A percentile compares a stretch with the other conserved stretches of the same genome.
Conservation (phyloP, 2,329 filamentous ascomycete genomes). For the Beauveria sp. region DNA sequence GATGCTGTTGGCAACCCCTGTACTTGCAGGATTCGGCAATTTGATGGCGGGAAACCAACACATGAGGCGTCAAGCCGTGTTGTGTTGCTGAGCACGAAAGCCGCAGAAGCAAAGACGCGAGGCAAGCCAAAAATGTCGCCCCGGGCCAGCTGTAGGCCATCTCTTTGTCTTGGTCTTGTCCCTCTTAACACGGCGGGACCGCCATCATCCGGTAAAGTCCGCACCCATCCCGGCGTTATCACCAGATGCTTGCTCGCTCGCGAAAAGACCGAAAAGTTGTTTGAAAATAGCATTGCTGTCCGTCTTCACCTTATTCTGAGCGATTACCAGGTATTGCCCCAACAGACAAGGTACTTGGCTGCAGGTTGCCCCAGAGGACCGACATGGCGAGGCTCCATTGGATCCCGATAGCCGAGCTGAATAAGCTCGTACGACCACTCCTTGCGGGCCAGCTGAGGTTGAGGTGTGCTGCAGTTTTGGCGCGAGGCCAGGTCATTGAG, state of each 20-base stretch:
- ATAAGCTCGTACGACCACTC: slow-evolving; percentile 8
- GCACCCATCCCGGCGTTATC: background rate
- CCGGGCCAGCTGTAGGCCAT: background rate
- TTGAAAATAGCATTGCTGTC: background rate
- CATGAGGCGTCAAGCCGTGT: background rate
- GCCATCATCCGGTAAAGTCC: background rate
- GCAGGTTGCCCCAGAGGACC: background rate
- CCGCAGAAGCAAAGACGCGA: background rate
- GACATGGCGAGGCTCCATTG: slow-evolving; percentile 3
- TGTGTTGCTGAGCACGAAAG: background rate
- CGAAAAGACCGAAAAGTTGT: background rate
- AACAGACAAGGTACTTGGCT: background rate
- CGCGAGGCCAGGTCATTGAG: too few species aligned
- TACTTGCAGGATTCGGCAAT: background rate
- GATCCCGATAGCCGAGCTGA: slow-evolving; percentile 8
- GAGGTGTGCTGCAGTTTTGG: background rate
- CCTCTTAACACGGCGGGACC: background rate
- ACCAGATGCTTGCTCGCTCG: background rate
- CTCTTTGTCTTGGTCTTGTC: background rate
- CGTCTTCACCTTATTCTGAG: background rate
- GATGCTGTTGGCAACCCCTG: background rate
- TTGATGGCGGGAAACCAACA: background rate
- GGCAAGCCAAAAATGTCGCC: background rate
- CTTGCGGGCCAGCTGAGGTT: background rate
- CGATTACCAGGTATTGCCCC: background rate